Percentiles rank a stretch among this genome's conserved stretches.
Conservation (phyloP, 1,139 yeast genomes). For the Blastobotrys petasosporus region DNA sequence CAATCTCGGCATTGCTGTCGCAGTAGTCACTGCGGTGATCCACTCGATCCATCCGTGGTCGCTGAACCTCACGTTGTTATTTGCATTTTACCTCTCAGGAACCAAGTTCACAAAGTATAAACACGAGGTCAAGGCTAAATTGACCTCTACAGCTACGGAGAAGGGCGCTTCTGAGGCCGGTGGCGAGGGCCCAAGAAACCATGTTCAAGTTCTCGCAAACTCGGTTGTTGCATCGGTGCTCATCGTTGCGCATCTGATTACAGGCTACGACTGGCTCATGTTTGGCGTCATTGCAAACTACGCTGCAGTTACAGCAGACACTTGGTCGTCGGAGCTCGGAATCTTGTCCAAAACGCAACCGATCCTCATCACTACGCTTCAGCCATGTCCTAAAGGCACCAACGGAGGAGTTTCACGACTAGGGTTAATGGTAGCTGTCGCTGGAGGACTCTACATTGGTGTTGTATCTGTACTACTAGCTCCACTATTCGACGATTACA, state of each 20-base stretch:
- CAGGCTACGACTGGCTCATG: slow-evolving; percentile 13
- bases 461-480: slow-evolving; percentile 26
- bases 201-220: slow-evolving; percentile 42
- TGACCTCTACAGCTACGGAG: slow-evolving; percentile 18
- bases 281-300: slow-evolving; percentile 40
- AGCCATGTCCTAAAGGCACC: slow-evolving; percentile 44
- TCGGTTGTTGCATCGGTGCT: slow-evolving; percentile 35
- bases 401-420: slow-evolving; percentile 43
- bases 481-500: slow-evolving; percentile 17
- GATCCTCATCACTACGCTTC: slow-evolving; percentile 39
- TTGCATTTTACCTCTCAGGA: slow-evolving; percentile 39
- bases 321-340: slow-evolving; percentile 48
- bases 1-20: slow-evolving; percentile 35
- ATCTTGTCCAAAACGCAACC: slow-evolving; percentile 39
- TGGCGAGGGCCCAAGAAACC: slow-evolving; percentile 30
- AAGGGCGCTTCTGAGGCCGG: slow-evolving; percentile 14
- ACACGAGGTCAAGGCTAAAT: slow-evolving; percentile 30
- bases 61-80: slow-evolving; percentile 33
- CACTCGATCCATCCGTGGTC: slow-evolving; percentile 39
- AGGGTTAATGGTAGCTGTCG: slow-evolving; percentile 38
- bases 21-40: slow-evolving; percentile 37
- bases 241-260: slow-evolving; percentile 19
- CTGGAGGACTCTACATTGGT: slow-evolving; percentile 39
- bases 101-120: slow-evolving; percentile 39
- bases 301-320: slow-evolving; percentile 44